Conservation (phyloP, 306 rosid species). For the Cicer pinnatifidum region DNA sequence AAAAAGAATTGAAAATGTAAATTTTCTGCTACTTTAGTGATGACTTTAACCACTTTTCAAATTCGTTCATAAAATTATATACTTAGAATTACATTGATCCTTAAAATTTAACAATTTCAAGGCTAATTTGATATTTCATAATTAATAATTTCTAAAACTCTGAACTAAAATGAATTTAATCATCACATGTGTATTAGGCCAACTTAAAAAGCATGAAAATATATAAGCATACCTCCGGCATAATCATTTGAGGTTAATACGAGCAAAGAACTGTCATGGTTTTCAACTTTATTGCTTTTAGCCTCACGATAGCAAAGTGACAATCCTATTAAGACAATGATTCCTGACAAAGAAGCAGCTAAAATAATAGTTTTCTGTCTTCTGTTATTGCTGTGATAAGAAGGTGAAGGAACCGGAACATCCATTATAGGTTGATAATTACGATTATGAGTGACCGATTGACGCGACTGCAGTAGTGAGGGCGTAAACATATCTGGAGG, state of each 20-base stretch:
- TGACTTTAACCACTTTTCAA: too few species aligned
- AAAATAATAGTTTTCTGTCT: background rate
- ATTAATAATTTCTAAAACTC: too few species aligned
- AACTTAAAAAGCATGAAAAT: slow-evolving; percentile 26
- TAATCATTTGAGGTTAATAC: slow-evolving; percentile 51
- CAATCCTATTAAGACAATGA: slow-evolving; percentile 42
- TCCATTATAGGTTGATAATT: background rate
- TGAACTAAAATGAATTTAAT: too few species aligned
- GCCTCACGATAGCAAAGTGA: slow-evolving; percentile 51
- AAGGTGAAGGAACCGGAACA: slow-evolving; percentile 27
- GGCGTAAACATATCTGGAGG: slow-evolving; percentile 24
- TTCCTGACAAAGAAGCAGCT: slow-evolving; percentile 46
- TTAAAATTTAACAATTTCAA: too few species aligned
- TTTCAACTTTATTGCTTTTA: slow-evolving; percentile 40
- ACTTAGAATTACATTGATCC: too few species aligned
- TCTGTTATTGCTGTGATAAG: background rate
- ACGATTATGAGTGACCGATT: background rate
- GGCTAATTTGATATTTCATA: too few species aligned
- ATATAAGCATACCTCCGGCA: slow-evolving; percentile 56
- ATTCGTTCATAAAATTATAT: too few species aligned
- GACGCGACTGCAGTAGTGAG: slow-evolving; percentile 21
- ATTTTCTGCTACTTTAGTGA: too few species aligned
- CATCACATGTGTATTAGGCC: background rate
- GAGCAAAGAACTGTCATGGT: slow-evolving; percentile 59
- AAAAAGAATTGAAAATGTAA: too few species aligned